phyloP scores from a whole-genome alignment of 2,329 filamentous ascomycete genomes.

The Decorospora gaudefroyi region DNA sequence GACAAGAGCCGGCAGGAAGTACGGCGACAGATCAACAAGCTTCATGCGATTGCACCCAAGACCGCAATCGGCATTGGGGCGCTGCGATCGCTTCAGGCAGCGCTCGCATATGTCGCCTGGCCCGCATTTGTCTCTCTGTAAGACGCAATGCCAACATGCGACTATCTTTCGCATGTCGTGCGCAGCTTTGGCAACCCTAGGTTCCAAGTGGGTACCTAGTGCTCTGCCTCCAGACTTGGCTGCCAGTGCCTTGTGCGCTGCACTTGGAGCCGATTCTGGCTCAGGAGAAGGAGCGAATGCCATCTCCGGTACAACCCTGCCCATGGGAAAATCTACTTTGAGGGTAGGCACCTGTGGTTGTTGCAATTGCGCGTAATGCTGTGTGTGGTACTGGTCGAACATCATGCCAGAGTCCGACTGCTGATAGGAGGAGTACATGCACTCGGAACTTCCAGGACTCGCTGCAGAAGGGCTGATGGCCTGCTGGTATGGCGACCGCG shows the following conservation, averaged over 20 bases:
- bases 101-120: conserved; percentile 48
- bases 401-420: conserved; percentile 33
- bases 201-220: conserved; percentile 46
- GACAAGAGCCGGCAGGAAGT: conserved; percentile 52
- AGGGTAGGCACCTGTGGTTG: conserved; percentile 7
- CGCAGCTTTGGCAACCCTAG: conserved; percentile 48
- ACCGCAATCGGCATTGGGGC: conserved; percentile 48
- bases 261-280: conserved; percentile 25
- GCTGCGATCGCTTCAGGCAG: conserved; percentile 47
- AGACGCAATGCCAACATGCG: conserved; percentile 55
- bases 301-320: conserved; percentile 21
- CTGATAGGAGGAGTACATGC: conserved; percentile 32
- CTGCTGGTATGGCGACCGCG: conserved; percentile 27
- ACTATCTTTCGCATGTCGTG: conserved; percentile 53
- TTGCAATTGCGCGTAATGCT: conserved; percentile 13
- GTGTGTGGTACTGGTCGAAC: conserved; percentile 23
- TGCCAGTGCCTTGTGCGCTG: conserved; percentile 28
- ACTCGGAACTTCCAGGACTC: conserved; percentile 41
- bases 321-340: conserved; percentile 11
- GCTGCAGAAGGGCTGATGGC: conserved; percentile 35
- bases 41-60: conserved; percentile 54
- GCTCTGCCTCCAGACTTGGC: conserved; percentile 46
- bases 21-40: conserved; percentile 50
- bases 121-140: conserved; percentile 55
- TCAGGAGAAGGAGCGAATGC: conserved; percentile 35